Base-by-base conservation (phyloP, 148 eudicot species). In the Fagopyrum esculentum region DNA sequence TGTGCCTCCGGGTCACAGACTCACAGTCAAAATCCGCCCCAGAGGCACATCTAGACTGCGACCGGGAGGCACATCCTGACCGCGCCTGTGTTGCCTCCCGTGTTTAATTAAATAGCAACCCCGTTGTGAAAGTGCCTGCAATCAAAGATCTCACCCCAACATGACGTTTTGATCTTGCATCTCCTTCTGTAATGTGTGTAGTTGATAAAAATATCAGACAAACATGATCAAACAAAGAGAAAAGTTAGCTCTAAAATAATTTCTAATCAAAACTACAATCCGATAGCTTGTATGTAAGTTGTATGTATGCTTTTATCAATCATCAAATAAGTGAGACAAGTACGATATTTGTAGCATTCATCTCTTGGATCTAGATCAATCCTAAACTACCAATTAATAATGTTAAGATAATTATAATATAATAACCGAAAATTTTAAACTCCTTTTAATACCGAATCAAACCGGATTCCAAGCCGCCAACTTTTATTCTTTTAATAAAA, bases 81-180 rank as follows among this genome's bases (percentile, higher is more conserved):
- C 26, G 0, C 26, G 26, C 26, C 26, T 22, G 26, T 22, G 26
- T 22, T 22, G 26, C 26, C 26, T 22, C 26, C 26, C 26, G 26
- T 22, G 26, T 22, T 22, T 22, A 0, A 22, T 22, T 22, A 22
- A 22, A 22, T 22, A 22, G 26, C 26, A 22, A 22, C 26, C 26
- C 26, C 26, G 26, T 90, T 87, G 74, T 90, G 97, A 79, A 95
- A 92, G 84, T 88, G 91, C 56, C 93, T 81, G 61, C 95, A 92
- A 86, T 80, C 85, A 77, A 90, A 92, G 17, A 86, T 76, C 77
- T 88, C 88, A 82, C 83, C 75, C 72, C 98, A 92, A 76, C 96
- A 92, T 5, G 98, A 96, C 56, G 98, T 88, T 80, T 84, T 88
- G 57, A 92, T 92, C 82, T 85, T 88, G 81, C 98, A 92, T 77